A percentile compares a stretch with the other conserved stretches of the same genome.
Conservation (phyloP, 2,329 filamentous ascomycete species). For the Daldinia sp. region DNA sequence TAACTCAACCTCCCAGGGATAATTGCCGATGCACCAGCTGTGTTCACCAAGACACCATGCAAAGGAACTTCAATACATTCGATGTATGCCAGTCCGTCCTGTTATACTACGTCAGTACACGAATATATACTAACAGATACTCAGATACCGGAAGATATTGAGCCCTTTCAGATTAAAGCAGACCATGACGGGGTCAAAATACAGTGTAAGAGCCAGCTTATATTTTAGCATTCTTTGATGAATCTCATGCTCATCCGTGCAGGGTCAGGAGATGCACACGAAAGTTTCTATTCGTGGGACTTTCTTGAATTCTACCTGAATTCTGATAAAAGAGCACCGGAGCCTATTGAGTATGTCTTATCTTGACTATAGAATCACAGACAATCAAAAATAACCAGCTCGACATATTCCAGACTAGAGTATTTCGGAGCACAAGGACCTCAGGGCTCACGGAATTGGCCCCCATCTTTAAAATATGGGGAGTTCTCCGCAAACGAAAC, state of each 20-base stretch:
- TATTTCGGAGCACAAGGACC: conserved; percentile 50
- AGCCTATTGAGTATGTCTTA: conserved; percentile 52
- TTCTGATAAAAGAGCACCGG: conserved; percentile 50
- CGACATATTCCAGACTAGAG: conserved; percentile 35
- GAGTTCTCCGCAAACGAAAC: conserved; percentile 69
- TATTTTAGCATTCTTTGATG: conserved; percentile 14
- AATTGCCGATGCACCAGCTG: conserved; percentile 78
- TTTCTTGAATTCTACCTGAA: conserved; percentile 67
- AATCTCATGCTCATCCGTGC: conserved; percentile 28
- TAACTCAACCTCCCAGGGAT: conserved; percentile 60
- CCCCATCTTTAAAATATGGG: conserved; percentile 71
- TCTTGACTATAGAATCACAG: background rate
- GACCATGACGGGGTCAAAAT: conserved; percentile 58
- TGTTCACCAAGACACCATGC: conserved; percentile 76
- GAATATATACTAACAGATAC: conserved; percentile 17
- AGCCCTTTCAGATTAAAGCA: conserved; percentile 50
- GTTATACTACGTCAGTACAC: background rate
- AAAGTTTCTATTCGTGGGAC: conserved; percentile 73
- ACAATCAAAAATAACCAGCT: background rate
- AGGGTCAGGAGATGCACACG: conserved; percentile 77
- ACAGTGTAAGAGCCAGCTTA: conserved; percentile 57
- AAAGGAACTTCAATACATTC: conserved; percentile 77
- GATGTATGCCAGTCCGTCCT: conserved; percentile 58
- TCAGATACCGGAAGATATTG: conserved; percentile 62
- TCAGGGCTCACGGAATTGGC: conserved; percentile 53